Evolutionary conservation across 2,329 filamentous ascomycete species (phyloP), one percentile per base, ranked within the genome.

Genomic region (Paramyrothecium roridum): DNA sequence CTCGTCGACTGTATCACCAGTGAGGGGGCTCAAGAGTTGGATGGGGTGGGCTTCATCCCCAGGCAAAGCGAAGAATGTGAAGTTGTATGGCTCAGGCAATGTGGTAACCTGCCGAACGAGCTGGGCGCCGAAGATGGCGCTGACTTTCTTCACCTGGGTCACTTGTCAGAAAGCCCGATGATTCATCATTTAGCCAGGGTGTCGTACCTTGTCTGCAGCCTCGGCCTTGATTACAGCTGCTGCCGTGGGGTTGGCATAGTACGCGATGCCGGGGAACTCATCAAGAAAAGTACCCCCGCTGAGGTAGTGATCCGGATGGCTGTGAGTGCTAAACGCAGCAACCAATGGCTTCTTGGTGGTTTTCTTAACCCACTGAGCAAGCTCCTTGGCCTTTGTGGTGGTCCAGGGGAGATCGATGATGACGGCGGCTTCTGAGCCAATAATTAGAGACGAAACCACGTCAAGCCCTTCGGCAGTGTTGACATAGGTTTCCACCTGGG

Each of bases 331-430:
- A 37, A 59, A 59, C 17, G 56, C 57, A 7, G 56, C 57, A 16
- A 59, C 51, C 4, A 59, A 48, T 8, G 57, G 57, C 26, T 59
- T 59, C n/a, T 57, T 33, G 6, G 57, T 59, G 2, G 56, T 58
- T 13, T 52, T 56, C 2, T 26, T 33, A 19, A 59, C 49, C 56
- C 57, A 59, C 19, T 53, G 46, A 1, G 57, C 57, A 12, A 59
- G 52, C 4, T 22, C 23, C 20, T 54, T 23, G 12, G 56, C 57
- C 45, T 59, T 52, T 3, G 56, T 53, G 4, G 55, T 48, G 2
- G 52, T 54, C 52, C 57, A 17, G 1, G 57, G 56, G 8, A 58
- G 22, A 23, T 59, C 57, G 21, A 59, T 47, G 17, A 59, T 48
- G 8, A 58, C 56, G 11, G 56, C 57, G 3, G 56, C 56, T 34